Base-by-base conservation (phyloP, 2,329 filamentous ascomycete genomes). In the Claviceps purpurea region DNA sequence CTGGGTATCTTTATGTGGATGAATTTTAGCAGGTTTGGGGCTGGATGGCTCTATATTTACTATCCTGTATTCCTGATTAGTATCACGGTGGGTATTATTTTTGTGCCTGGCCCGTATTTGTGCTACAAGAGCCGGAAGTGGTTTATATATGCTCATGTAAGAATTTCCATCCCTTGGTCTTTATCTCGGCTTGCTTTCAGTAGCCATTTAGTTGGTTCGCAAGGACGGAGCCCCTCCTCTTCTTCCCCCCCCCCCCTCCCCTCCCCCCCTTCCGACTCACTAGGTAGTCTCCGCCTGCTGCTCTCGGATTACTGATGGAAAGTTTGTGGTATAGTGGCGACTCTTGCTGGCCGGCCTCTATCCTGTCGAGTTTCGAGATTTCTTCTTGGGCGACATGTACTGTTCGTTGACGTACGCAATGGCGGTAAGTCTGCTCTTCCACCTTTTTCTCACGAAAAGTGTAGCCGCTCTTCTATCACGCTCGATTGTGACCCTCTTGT, bases 361-460 rank as follows among this genome's bases (percentile, higher is more conserved):
- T 62, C 89, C 89, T 1, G 93, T 98, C 49, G 91, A 97, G 65
- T 98, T 97, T 65, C 81, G 90, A 53, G 93, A 98, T 68, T 97
- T 98, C 70, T 97, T 96, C 68, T 77, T 97, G 0, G 93, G 93
- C 50, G 93, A 98, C 65, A 96, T 97, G 75, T 95, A 95, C 67
- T 97, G 91, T 68, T 97, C 93, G 2, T 74, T 95, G 52, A 95
- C 90, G 5, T 98, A 98, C 67, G 79, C 85, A 16, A 87, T 88
- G 68, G 85, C 87, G 55, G 87, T 91, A 75, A 72, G 85, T 79
- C 11, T 20, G 10, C 16, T 20, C 26, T 37, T 42, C n/a, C n/a
- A n/a, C 6, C 16, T 6, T 41, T 41, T 7, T 1, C 24, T 2
- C 6, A 26, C 6, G 7, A 26, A 7, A 7, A 7, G 24, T 26